Percentiles rank a stretch among this genome's conserved stretches.
Evolutionary conservation across 2,329 filamentous ascomycete species (phyloP).

Genomic region (Daldinia sp.): DNA sequence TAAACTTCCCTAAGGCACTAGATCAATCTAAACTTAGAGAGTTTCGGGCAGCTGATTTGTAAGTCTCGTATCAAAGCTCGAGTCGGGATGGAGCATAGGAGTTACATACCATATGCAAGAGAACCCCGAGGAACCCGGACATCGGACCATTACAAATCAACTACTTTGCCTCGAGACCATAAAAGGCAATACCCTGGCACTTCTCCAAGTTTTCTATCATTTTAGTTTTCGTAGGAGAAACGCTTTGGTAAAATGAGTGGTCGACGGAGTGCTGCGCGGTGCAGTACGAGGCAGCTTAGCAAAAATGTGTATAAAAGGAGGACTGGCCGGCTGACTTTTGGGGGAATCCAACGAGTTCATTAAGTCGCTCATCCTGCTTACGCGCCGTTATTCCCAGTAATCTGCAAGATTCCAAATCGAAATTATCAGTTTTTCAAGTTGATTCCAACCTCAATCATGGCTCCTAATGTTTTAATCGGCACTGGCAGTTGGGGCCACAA

Average conservation of each 20-base stretch:
- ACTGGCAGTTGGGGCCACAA: constrained; percentile 38
- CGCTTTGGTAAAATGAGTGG: neutral
- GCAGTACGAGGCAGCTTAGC: neutral
- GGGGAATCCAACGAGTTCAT: neutral
- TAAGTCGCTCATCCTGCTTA: neutral
- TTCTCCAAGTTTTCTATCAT: neutral
- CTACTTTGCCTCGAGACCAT: neutral
- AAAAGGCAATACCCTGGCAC: constrained; percentile 6
- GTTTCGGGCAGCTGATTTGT: too few relatives aligned
- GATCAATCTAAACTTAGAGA: too few relatives aligned
- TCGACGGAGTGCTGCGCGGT: neutral
- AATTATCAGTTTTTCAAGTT: neutral
- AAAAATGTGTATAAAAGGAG: neutral
- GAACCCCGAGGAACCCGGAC: neutral
- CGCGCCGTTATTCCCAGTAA: neutral
- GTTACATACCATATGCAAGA: neutral
- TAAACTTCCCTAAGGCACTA: too few relatives aligned
- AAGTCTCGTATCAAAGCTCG: neutral
- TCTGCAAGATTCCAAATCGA: neutral
- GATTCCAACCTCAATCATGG: neutral
- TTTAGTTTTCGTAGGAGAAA: neutral
- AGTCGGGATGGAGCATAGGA: neutral
- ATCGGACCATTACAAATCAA: constrained; percentile 1
- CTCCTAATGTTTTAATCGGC: constrained; percentile 25
- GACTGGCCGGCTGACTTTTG: neutral